Percentiles rank a stretch among this genome's conserved stretches.
Conservation (phyloP, 106 monocot genomes). For the Acorus calamus region DNA sequence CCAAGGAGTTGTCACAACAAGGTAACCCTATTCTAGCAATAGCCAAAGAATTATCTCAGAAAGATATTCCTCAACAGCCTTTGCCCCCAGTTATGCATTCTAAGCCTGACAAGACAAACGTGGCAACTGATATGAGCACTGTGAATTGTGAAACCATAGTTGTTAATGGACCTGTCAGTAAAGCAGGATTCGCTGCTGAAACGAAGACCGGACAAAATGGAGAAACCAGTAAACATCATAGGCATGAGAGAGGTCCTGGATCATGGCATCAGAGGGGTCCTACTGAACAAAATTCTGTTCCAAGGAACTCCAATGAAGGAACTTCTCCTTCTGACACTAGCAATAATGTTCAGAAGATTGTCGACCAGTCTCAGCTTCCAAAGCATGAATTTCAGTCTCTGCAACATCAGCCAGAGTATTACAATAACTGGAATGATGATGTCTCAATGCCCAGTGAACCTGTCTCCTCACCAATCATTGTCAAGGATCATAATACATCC, state of each 20-base stretch:
- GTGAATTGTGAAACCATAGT: conserved; percentile 5
- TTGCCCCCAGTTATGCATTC: neutral
- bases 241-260: conserved; percentile 31
- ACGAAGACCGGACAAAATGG: conserved; percentile 21
- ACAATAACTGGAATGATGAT: conserved; percentile 7
- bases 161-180: conserved; percentile 13
- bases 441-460: conserved; percentile 10
- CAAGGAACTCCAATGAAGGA: conserved; percentile 13
- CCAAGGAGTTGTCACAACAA: conserved; percentile 39
- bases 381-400: neutral
- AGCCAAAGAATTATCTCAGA: conserved; percentile 39
- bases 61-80: conserved; percentile 13
- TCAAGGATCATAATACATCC: conserved; percentile 10
- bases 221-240: conserved; percentile 34
- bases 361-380: conserved; percentile 12
- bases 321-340: conserved; percentile 4
- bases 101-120: conserved; percentile 2
- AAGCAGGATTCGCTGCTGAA: conserved; percentile 10
- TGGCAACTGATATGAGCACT: conserved; percentile 5
- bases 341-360: conserved; percentile 8
- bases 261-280: conserved; percentile 57
- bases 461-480: neutral
- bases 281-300: conserved; percentile 4
- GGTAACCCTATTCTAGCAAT: conserved; percentile 57
- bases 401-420: conserved; percentile 2